Conservation (phyloP, 192 early-diverging fungal genomes). For the Podila epicladia region DNA sequence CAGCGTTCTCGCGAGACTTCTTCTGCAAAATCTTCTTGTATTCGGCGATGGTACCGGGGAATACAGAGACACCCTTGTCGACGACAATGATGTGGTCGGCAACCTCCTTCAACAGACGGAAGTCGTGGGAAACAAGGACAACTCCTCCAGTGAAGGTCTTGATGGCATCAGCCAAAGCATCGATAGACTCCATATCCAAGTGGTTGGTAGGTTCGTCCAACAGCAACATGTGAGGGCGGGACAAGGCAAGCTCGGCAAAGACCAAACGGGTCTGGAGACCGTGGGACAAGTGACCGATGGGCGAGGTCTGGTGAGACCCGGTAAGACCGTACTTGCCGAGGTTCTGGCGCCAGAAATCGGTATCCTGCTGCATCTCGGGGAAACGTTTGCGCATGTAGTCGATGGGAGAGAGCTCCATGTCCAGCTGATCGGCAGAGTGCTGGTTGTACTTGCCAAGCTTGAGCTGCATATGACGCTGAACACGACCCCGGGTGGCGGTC, state of each 20-base stretch:
- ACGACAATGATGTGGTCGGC: conserved; percentile 96
- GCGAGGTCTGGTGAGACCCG: conserved; percentile 90
- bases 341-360: conserved; percentile 90
- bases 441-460: conserved; percentile 98
- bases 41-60: conserved; percentile 81
- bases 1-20: conserved; percentile 48
- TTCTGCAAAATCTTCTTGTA: conserved; percentile 90
- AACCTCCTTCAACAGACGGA: conserved; percentile 96
- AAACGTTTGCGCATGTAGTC: conserved; percentile 91
- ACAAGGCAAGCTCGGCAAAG: conserved; percentile 92
- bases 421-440: conserved; percentile 97
- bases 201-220: conserved; percentile 99
- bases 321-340: conserved; percentile 96
- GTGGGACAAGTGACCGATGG: conserved; percentile 91
- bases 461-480: conserved; percentile 89
- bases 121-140: conserved; percentile 99
- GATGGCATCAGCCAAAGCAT: conserved; percentile 95
- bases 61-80: conserved; percentile 77
- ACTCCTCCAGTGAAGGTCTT: conserved; percentile 95
- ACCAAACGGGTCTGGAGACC: conserved; percentile 96
- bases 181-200: conserved; percentile 93
- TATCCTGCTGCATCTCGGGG: conserved; percentile 83
- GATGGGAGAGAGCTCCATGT: conserved; percentile 85
- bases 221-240: conserved; percentile 92
- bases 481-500: conserved; percentile 82